Evolutionary conservation across 2,329 filamentous ascomycete genomes (phyloP).

Genomic region (Orbilia ellipsospora): DNA sequence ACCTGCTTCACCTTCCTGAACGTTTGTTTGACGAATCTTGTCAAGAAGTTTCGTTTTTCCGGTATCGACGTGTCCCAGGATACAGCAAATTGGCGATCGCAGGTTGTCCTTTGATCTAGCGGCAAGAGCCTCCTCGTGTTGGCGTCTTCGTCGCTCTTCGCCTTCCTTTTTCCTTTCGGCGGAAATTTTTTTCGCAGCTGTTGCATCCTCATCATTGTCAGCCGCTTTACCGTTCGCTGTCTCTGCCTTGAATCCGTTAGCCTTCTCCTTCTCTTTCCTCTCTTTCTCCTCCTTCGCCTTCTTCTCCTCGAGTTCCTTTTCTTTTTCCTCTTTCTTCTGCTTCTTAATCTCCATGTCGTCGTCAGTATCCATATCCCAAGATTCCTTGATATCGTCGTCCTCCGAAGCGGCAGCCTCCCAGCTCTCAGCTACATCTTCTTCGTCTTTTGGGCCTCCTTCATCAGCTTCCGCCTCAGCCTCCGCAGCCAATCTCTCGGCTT

Average conservation of each 20-base stretch:
- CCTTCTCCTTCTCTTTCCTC: conserved; percentile 32
- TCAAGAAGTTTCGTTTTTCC: conserved; percentile 99
- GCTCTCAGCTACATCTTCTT: conserved; percentile 75
- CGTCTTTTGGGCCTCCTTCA: conserved; percentile 67
- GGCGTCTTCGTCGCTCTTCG: conserved; percentile 85
- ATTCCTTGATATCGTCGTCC: conserved; percentile 85
- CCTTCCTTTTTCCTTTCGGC: conserved; percentile 86
- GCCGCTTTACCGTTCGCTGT: conserved; percentile 60
- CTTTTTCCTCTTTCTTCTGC: conserved; percentile 59
- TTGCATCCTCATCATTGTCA: conserved; percentile 75
- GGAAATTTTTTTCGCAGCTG: conserved; percentile 78
- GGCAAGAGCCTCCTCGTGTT: conserved; percentile 89
- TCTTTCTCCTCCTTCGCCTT: conserved; percentile 39
- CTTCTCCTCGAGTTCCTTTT: conserved; percentile 26
- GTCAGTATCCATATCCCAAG: conserved; percentile 89
- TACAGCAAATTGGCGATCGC: conserved; percentile 98
- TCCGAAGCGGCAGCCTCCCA: conserved; percentile 82
- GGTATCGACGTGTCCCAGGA: conserved; percentile 99
- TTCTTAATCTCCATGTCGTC: conserved; percentile 67
- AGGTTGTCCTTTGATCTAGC: conserved; percentile 93
- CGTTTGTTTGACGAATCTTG: conserved; percentile 98
- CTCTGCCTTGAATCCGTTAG: conserved; percentile 63
- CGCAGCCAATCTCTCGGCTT: conserved; percentile 81
- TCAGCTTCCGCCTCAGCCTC: conserved; percentile 60
- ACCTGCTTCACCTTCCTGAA: conserved; percentile 98